Percentiles rank a stretch among this genome's conserved stretches.
Conservation (phyloP, 768 basidiomycete species). For the Russula earlei region DNA sequence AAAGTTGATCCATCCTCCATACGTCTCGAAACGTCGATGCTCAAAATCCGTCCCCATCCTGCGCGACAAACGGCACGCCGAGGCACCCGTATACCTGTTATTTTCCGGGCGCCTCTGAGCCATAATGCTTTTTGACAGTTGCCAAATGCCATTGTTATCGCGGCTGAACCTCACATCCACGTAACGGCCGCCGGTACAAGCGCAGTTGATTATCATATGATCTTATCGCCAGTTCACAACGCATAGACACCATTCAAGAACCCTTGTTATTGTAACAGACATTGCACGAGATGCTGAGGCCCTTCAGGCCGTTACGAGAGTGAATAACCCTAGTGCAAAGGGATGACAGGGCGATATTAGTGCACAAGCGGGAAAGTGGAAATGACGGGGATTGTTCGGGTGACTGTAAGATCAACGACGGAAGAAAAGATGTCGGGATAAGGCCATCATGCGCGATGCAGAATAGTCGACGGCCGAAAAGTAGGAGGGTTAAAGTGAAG, state of each 20-base stretch:
- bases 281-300: conserved; percentile 21
- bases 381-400: conserved; percentile 21
- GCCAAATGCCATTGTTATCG: not conserved
- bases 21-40: not conserved
- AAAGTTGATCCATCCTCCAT: no score
- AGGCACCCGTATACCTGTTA: not conserved
- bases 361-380: conserved; percentile 18
- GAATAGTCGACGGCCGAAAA: conserved; percentile 30
- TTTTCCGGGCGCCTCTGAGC: not conserved
- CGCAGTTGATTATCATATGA: not conserved
- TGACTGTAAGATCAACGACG: conserved; percentile 16
- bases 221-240: conserved; percentile 1
- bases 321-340: conserved; percentile 19
- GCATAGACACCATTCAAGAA: conserved; percentile 15
- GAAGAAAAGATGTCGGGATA: conserved; percentile 15
- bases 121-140: conserved; percentile 9
- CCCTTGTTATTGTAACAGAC: conserved; percentile 21
- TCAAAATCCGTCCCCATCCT: not conserved
- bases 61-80: not conserved
- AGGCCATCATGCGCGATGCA: conserved; percentile 28
- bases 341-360: conserved; percentile 20
- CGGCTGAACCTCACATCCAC: no score
- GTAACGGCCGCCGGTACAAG: not conserved
- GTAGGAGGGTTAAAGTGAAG: conserved; percentile 52
- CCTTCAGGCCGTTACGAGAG: conserved; percentile 20